These are phyloP conservation scores for Rosa rugosa DNA, from an alignment of 306 rosid genomes.

Conservation along the genomic window DNA sequence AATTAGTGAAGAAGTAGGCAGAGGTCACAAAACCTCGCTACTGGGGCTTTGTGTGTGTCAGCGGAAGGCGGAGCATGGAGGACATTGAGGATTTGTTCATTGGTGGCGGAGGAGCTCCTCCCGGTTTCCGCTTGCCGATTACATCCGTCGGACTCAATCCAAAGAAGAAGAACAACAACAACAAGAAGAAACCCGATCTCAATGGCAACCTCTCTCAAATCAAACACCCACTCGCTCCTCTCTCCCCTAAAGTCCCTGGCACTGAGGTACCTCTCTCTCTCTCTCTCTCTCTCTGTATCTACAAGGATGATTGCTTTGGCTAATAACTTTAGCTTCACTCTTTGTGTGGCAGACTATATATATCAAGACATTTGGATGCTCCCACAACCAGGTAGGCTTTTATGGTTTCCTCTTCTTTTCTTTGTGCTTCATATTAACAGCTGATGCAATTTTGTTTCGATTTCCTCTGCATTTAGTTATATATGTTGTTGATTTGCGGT, in stretches of 20 bases:
- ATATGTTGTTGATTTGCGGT: neutral
- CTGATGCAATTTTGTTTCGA: neutral
- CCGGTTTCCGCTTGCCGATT: slow-evolving; percentile 76
- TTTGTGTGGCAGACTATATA: slow-evolving; percentile 57
- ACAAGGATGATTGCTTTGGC: too few relatives aligned
- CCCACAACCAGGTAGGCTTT: slow-evolving; percentile 73
- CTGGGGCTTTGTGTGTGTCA: too few relatives aligned
- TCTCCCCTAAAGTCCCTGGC: slow-evolving; percentile 63
- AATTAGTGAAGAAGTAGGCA: too few relatives aligned
- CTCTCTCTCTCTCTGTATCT: slow-evolving; percentile 3
- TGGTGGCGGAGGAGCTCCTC: slow-evolving; percentile 44
- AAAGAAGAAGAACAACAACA: too few relatives aligned
- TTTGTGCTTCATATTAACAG: neutral
- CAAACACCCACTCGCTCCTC: slow-evolving; percentile 27
- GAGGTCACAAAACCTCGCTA: too few relatives aligned
- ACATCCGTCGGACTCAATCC: slow-evolving; percentile 49
- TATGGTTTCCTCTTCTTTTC: neutral
- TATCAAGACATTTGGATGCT: slow-evolving; percentile 92
- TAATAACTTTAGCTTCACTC: neutral
- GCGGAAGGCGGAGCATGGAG: slow-evolving; percentile 44
- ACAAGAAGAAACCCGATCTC: slow-evolving; percentile 15
- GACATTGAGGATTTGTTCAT: slow-evolving; percentile 81
- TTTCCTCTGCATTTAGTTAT: neutral
- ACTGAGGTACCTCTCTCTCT: slow-evolving; percentile 52
- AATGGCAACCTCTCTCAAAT: slow-evolving; percentile 25